Conservation (phyloP, 148 eudicot species). For the Drosera capensis region DNA sequence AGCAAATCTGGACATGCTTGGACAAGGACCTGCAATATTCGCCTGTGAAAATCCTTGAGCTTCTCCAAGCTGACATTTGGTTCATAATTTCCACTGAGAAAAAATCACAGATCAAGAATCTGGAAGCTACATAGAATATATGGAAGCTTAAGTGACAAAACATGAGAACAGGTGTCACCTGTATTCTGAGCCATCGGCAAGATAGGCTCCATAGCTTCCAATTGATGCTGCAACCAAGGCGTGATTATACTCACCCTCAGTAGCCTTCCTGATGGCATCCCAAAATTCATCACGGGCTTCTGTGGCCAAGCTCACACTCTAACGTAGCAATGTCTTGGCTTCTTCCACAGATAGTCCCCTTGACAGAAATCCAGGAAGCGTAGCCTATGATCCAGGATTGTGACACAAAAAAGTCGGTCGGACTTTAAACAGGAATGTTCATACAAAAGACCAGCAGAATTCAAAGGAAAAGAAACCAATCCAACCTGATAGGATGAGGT, state of each 20-base stretch:
- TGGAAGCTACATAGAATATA: neutral
- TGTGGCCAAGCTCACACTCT: constrained; percentile 54
- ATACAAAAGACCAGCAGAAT: neutral
- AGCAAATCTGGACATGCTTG: constrained; percentile 72
- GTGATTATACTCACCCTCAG: constrained; percentile 28
- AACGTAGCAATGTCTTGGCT: constrained; percentile 43
- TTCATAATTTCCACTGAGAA: constrained; percentile 57
- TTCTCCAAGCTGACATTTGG: constrained; percentile 29
- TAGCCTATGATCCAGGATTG: constrained; percentile 25
- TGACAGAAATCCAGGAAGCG: constrained; percentile 68
- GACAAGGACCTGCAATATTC: constrained; percentile 61
- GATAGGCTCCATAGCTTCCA: constrained; percentile 94
- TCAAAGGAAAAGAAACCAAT: neutral
- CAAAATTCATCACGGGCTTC: constrained; percentile 74
- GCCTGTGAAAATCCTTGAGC: constrained; percentile 78
- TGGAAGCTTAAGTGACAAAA: neutral
- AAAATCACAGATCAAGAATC: neutral
- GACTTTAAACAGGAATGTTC: neutral
- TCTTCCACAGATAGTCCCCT: constrained; percentile 60
- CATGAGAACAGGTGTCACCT: constrained; percentile 15
- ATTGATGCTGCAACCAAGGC: constrained; percentile 86
- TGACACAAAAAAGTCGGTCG: neutral
- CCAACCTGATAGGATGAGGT: constrained; percentile 82
- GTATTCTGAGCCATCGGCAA: constrained; percentile 94
- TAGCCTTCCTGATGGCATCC: constrained; percentile 20